Evolutionary conservation across 1,284 basidiomycete genomes (phyloP).

Genomic region (Microbotryum silenes-acaulis): DNA sequence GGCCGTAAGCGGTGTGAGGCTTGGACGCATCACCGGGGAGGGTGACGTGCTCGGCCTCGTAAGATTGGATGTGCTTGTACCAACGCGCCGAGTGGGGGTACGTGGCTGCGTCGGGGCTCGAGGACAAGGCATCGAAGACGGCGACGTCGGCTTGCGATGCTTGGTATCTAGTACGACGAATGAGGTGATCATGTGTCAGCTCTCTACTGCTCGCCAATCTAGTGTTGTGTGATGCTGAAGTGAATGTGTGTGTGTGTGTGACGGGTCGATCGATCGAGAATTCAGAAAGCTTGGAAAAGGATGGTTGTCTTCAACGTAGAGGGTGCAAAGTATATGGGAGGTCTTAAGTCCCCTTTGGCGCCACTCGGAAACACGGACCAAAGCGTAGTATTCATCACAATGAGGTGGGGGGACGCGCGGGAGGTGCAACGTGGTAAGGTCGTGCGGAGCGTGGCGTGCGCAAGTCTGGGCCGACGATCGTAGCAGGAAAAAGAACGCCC

Average conservation of each 20-base stretch:
- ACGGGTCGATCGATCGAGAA: not conserved
- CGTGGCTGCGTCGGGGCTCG: constrained; percentile 57
- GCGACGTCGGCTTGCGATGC: constrained; percentile 95
- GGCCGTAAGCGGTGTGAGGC: constrained; percentile 50
- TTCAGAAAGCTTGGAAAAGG: constrained; percentile 78
- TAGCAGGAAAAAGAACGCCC: not conserved
- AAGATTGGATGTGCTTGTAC: constrained; percentile 91
- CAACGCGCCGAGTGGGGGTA: constrained; percentile 80
- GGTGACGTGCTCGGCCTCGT: constrained; percentile 63
- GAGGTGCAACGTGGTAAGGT: not conserved
- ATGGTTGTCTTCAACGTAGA: constrained; percentile 59
- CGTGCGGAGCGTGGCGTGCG: not conserved
- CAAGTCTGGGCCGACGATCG: not conserved
- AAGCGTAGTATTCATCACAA: constrained; percentile 72
- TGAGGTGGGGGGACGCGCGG: constrained; percentile 9
- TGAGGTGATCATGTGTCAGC: constrained; percentile 4
- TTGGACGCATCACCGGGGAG: constrained; percentile 76
- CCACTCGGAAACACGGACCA: constrained; percentile 98
- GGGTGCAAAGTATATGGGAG: constrained; percentile 56
- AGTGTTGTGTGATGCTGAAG: constrained; percentile 7
- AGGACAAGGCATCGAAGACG: constrained; percentile 72
- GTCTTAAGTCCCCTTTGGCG: constrained; percentile 64
- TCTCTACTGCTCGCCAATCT: no score
- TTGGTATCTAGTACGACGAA: constrained; percentile 59
- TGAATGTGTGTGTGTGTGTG: no score